Base-by-base conservation (phyloP, 805 yeast genomes). In the Geotrichum ghanense region DNA sequence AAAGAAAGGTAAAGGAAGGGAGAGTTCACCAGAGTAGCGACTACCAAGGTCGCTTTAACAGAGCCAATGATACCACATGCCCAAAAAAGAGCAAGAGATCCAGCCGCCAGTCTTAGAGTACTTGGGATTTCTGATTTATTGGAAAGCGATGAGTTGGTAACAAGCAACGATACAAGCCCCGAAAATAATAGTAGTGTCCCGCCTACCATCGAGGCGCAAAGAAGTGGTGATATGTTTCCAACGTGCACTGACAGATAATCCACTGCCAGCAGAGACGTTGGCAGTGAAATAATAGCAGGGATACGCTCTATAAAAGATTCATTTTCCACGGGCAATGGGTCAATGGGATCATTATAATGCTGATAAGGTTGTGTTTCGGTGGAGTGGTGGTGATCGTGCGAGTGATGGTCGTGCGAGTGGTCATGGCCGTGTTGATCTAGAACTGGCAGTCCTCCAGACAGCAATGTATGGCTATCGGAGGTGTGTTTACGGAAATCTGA, bases 401-500 rank as follows among this genome's bases (percentile, higher is more conserved):
- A n/a, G 42, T 44, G 34, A 7, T 44, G n/a, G 43, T 35, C 17
- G 24, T n/a, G 21, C 9, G 20, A 10, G 40, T 35, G 45, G 17
- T 44, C 22, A n/a, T 43, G 48, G 16, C 44, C 24, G 21, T 45
- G 42, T 25, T 45, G 31, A 22, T 42, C 43, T 41, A 14, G 34
- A 27, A 20, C 25, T 22, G 25, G 21, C 16, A 43, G 42, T 43
- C 22, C 47, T 16, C 46, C 49, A 2, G 50, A 48, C 20, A 47
- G 31, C 10, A 43, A 50, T 16, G 50, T 45, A 40, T 50, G 51
- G 22, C 54, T 51, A 43, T 56, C 64, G 23, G 64, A 59, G 1
- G 67, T 60, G 50, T 63, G 66, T 16, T 66, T 43, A 47, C 60
- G 62, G 51, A 63, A 63, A 48, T 63, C 67, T 9, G 56, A 55